Base-by-base conservation (phyloP, 495 filamentous ascomycete species). In the Staphylotrichum longicolle region DNA sequence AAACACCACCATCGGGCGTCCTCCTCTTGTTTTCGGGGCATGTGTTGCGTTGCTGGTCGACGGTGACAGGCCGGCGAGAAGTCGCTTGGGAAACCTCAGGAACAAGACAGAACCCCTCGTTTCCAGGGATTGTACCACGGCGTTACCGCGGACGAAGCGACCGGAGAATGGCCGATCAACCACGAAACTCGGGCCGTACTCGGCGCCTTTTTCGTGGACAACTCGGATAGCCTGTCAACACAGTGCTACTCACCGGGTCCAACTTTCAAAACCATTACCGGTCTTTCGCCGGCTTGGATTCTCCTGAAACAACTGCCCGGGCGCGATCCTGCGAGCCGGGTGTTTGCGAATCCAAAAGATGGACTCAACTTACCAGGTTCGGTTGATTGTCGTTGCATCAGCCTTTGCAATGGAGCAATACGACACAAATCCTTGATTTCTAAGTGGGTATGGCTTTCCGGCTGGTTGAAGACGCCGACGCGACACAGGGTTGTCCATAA, bases 131-230 rank as follows among this genome's bases (percentile, higher is more conserved):
- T 12, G 30, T 30, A n/a, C 34, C 14, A 33, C 61, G 55, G 61
- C 55, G 37, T 54, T 63, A 63, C 49, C 48, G 34, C 55, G 61
- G 55, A 41, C 48, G 41, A 7, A 39, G 50, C 15, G 54, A 5
- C 53, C 48, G 40, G 33, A 58, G 12, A 52, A 54, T 46, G 32
- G 53, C 60, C 46, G 60, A 51, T 44, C 45, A 27, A 12, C n/a
- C 42, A 33, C n/a, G 45, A 20, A 14, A 34, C 39, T 63, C 61
- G 61, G 61, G 35, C 42, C 33, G 46, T 40, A 46, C 54, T 63
- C 61, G 61, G 61, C 61, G 54, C 49, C 54, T 52, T 63, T 58
- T 40, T 27, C 34, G 50, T 11, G 37, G 9, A 53, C 34, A 8
- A 20, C n/a, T 39, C 41, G 44, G n/a, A 32, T 35, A 46, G 37